These are phyloP conservation scores for Stagonosporopsis chrysanthemi DNA, from an alignment of 2,329 filamentous ascomycete genomes.

Conservation along the genomic window DNA sequence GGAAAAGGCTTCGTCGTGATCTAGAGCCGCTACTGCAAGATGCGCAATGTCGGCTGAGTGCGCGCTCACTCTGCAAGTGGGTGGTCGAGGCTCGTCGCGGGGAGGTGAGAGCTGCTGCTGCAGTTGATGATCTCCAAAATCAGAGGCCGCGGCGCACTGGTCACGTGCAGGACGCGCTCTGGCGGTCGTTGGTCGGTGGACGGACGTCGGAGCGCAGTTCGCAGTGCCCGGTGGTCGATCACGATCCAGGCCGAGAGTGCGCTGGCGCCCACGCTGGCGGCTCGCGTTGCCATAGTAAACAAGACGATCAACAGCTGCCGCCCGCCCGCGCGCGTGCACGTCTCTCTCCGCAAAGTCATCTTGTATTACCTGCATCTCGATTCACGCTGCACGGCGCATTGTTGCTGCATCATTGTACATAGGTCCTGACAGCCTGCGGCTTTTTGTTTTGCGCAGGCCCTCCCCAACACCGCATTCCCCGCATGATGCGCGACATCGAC, in stretches of 20 bases:
- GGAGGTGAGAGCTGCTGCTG: conserved; percentile 1
- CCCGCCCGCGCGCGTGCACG: conserved; percentile 21
- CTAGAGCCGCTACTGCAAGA: background rate
- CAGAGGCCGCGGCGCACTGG: conserved; percentile 8
- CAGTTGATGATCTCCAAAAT: conserved; percentile 10
- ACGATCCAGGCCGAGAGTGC: conserved; percentile 2
- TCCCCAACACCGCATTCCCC: conserved; percentile 21
- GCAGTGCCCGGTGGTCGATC: conserved; percentile 1
- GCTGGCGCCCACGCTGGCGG: conserved; percentile 10
- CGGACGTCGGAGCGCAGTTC: too few species aligned
- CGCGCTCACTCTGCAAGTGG: conserved; percentile 3
- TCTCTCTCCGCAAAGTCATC: conserved; percentile 13
- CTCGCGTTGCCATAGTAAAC: conserved; percentile 29
- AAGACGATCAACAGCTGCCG: conserved; percentile 25
- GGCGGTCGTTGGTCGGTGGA: background rate
- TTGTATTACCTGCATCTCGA: conserved; percentile 23
- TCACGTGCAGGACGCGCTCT: conserved; percentile 16
- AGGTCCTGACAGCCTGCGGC: conserved; percentile 27
- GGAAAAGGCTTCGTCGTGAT: background rate
- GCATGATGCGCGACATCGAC: conserved; percentile 33
- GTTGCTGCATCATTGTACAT: conserved; percentile 39
- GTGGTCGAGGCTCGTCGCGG: background rate
- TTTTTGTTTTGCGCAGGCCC: conserved; percentile 18
- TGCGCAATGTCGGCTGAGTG: background rate
- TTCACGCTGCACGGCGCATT: conserved; percentile 18